Percentiles rank a stretch among this genome's conserved stretches.
Conservation (phyloP, 2,329 filamentous ascomycete genomes). For the Monilinia polystroma region DNA sequence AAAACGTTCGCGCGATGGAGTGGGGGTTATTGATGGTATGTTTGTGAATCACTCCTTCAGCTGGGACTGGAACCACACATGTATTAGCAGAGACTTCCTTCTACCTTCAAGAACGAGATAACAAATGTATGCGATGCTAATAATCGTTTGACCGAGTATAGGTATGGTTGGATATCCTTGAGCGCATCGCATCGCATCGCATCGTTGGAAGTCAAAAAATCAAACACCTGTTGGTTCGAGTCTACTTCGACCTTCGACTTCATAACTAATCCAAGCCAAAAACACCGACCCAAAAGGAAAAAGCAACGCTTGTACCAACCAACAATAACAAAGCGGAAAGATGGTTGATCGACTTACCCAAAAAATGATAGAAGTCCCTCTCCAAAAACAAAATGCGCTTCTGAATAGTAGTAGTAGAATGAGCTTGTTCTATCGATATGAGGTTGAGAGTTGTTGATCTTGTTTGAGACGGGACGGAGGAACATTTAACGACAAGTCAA, state of each 20-base stretch:
- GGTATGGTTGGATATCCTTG: not conserved
- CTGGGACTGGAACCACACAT: constrained; percentile 16
- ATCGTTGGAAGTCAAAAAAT: not conserved
- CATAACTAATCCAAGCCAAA: constrained; percentile 10
- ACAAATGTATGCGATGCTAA: not conserved
- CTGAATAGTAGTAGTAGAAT: not conserved
- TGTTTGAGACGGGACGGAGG: not conserved
- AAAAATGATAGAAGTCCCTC: no score
- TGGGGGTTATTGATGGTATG: constrained; percentile 1
- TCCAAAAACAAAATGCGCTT: not conserved
- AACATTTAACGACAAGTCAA: not conserved
- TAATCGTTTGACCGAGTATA: not conserved
- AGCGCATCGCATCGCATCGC: constrained; percentile 9
- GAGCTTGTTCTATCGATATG: not conserved
- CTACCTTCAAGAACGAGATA: not conserved
- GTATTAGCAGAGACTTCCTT: constrained; percentile 11
- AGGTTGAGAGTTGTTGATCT: constrained; percentile 1
- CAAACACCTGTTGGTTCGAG: constrained; percentile 8
- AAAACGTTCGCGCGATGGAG: constrained; percentile 6
- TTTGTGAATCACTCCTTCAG: constrained; percentile 8
- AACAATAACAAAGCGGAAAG: not conserved
- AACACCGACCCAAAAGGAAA: not conserved
- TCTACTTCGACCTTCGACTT: constrained; percentile 19
- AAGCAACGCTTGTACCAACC: constrained; percentile 1
- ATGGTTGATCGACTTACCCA: constrained; percentile 8